phyloP scores from a whole-genome alignment of 345 rosid species.

The Cochlearia excelsa region DNA sequence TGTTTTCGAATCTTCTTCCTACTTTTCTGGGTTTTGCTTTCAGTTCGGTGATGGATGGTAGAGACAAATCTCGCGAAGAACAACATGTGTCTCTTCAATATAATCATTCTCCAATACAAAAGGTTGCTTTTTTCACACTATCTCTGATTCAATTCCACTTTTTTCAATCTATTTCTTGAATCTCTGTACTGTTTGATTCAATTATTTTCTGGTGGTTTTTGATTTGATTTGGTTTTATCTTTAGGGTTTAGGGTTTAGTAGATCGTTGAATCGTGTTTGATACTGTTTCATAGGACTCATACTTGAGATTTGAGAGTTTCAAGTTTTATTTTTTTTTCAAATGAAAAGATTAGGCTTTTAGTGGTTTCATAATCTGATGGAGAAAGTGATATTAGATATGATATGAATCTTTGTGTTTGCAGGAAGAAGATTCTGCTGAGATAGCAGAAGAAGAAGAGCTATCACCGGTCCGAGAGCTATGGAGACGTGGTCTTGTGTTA shows the following conservation, averaged over 20 bases:
- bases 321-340: too few relatives aligned
- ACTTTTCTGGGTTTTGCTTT: background rate
- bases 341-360: slow-evolving; percentile 3
- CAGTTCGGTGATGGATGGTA: slow-evolving; percentile 25
- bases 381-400: background rate
- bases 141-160: too few relatives aligned
- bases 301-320: too few relatives aligned
- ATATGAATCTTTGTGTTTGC: background rate
- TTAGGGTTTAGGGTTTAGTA: too few relatives aligned
- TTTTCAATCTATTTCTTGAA: too few relatives aligned
- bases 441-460: slow-evolving; percentile 64
- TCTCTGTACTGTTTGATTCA: too few relatives aligned
- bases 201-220: too few relatives aligned
- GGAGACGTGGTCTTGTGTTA: slow-evolving; percentile 41
- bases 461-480: slow-evolving; percentile 28
- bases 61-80: slow-evolving; percentile 18
- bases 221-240: too few relatives aligned
- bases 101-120: slow-evolving; percentile 10
- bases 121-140: slow-evolving; percentile 1
- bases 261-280: slow-evolving; percentile 2
- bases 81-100: slow-evolving; percentile 16
- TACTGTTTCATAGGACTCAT: background rate
- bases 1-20: background rate
- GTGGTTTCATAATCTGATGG: background rate
- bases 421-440: slow-evolving; percentile 56